Conservation (phyloP, 164 flowering plant species). For the Stephania japonica region DNA sequence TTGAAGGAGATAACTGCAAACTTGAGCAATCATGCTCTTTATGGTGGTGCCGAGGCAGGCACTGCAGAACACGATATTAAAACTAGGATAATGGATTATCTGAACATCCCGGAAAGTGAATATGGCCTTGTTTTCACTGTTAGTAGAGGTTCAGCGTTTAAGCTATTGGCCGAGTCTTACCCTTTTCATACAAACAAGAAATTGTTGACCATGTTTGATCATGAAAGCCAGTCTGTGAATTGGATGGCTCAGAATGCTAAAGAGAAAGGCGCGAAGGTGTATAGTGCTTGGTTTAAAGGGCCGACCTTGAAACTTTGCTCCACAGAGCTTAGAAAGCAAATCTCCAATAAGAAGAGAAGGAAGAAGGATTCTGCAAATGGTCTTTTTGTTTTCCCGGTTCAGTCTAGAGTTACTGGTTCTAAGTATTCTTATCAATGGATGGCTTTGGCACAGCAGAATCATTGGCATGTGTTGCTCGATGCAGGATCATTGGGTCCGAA, state of each 20-base stretch:
- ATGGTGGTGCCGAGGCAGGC: slow-evolving; percentile 85
- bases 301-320: slow-evolving; percentile 73
- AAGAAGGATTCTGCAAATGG: slow-evolving; percentile 79
- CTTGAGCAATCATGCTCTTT: slow-evolving; percentile 84
- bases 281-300: slow-evolving; percentile 73
- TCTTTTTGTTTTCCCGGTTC: slow-evolving; percentile 87
- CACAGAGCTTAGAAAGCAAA: slow-evolving; percentile 70
- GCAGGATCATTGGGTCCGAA: slow-evolving; percentile 96
- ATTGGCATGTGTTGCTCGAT: slow-evolving; percentile 92
- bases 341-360: slow-evolving; percentile 62
- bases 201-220: slow-evolving; percentile 75
- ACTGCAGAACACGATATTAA: slow-evolving; percentile 80
- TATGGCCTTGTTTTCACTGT: slow-evolving; percentile 89
- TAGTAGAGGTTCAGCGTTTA: slow-evolving; percentile 89
- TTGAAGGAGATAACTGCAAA: slow-evolving; percentile 85
- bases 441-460: slow-evolving; percentile 93
- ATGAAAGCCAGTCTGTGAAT: slow-evolving; percentile 65
- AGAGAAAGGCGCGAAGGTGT: slow-evolving; percentile 56
- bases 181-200: slow-evolving; percentile 82
- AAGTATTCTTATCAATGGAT: slow-evolving; percentile 96
- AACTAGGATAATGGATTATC: slow-evolving; percentile 70
- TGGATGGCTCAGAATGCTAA: slow-evolving; percentile 62
- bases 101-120: slow-evolving; percentile 88
- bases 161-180: slow-evolving; percentile 77
- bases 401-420: slow-evolving; percentile 83